These are phyloP conservation scores for Adansonia digitata DNA, from an alignment of 345 rosid species.

Conservation along the genomic window DNA sequence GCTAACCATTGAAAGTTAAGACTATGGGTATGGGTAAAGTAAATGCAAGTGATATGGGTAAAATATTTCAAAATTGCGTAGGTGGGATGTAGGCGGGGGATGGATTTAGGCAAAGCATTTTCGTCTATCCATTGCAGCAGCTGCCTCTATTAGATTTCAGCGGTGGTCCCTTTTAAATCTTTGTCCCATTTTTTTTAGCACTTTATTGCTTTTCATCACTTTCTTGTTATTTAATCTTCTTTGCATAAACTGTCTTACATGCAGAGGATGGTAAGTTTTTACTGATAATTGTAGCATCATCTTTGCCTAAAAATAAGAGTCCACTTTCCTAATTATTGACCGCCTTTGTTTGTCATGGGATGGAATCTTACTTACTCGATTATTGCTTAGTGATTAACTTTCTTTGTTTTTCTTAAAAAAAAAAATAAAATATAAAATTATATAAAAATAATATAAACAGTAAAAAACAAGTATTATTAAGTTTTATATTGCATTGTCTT, in stretches of 20 bases:
- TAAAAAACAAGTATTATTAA: too few species aligned
- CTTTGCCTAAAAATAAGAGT: conserved; percentile 4
- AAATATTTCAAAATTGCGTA: neutral
- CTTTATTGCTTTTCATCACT: neutral
- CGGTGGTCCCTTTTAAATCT: neutral
- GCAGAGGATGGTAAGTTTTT: neutral
- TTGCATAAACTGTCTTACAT: neutral
- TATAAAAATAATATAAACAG: too few species aligned
- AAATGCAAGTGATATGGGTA: neutral
- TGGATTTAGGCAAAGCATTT: neutral
- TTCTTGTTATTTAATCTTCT: neutral
- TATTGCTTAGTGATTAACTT: neutral
- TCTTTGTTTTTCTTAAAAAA: too few species aligned
- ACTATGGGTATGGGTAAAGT: neutral
- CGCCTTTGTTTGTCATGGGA: neutral
- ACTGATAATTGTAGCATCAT: neutral
- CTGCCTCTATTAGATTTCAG: neutral
- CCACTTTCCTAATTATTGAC: neutral
- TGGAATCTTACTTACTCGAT: neutral
- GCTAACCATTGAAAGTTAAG: neutral
- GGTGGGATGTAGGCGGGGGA: neutral
- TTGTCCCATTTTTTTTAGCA: neutral
- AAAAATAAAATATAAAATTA: too few species aligned
- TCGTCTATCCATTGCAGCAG: neutral
- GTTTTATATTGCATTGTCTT: too few species aligned